Conservation (phyloP, 495 filamentous ascomycete genomes). For the Lasiosphaeriaceae sp. region DNA sequence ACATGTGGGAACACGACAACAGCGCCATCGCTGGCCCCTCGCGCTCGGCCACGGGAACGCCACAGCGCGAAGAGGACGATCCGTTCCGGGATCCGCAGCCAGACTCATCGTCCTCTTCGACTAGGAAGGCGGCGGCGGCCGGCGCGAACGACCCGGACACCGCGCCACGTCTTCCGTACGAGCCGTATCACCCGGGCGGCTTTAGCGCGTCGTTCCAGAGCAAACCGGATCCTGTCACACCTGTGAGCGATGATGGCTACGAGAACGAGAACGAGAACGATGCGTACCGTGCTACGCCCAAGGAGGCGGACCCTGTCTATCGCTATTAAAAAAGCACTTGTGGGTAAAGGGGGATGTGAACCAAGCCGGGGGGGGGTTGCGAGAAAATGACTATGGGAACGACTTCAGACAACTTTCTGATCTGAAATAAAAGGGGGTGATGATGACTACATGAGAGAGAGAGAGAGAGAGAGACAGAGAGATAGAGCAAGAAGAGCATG, state of each 20-base stretch:
- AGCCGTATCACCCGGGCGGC: conserved; percentile 50
- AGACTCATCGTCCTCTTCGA: conserved; percentile 19
- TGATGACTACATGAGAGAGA: no score
- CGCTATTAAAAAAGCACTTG: conserved; percentile 26
- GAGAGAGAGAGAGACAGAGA: no score
- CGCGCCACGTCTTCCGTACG: conserved; percentile 31
- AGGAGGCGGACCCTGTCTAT: conserved; percentile 32
- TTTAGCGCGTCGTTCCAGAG: conserved; percentile 23
- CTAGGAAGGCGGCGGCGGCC: conserved; percentile 12
- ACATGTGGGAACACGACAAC: conserved; percentile 9
- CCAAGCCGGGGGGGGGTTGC: no score
- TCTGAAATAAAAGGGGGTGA: no score
- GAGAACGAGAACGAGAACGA: conserved; percentile 17
- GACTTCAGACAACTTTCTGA: no score
- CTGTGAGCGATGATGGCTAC: conserved; percentile 21
- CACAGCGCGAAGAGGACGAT: conserved; percentile 36
- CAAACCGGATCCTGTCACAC: conserved; percentile 22
- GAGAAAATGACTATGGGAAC: no score
- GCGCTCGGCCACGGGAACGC: conserved; percentile 33
- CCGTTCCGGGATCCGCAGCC: conserved; percentile 44
- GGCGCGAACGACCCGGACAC: neutral
- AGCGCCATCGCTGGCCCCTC: conserved; percentile 27
- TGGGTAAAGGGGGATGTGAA: no score
- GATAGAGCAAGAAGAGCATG: no score
- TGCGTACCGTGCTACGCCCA: conserved; percentile 22